Evolutionary conservation across 768 basidiomycete species (phyloP).

Genomic region (Punctularia strigosozonata): DNA sequence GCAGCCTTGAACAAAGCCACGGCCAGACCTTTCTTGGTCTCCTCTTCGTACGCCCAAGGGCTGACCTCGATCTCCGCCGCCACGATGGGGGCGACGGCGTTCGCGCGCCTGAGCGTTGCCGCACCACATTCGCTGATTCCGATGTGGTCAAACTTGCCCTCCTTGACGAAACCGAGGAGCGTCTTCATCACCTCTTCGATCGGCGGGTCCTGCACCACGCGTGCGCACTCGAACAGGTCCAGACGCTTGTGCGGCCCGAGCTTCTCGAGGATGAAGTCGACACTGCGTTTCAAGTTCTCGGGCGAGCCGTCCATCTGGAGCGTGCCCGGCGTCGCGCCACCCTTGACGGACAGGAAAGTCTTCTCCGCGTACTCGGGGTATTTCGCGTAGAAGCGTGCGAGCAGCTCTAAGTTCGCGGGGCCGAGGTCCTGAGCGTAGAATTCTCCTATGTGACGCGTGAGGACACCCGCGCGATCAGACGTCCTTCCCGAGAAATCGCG

Average conservation of each 20-base stretch:
- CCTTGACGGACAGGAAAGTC: constrained; percentile 36
- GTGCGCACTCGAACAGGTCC: constrained; percentile 47
- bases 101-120: constrained; percentile 28
- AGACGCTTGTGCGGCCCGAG: constrained; percentile 41
- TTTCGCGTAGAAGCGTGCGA: constrained; percentile 37
- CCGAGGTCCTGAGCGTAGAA: constrained; percentile 40
- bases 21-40: constrained; percentile 29
- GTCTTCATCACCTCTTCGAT: constrained; percentile 33
- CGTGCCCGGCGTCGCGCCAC: too few species aligned
- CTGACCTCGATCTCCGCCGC: constrained; percentile 61
- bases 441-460: constrained; percentile 30
- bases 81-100: constrained; percentile 38
- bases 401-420: constrained; percentile 34
- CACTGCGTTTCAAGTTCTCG: constrained; percentile 36
- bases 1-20: background rate
- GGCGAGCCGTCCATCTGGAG: too few species aligned
- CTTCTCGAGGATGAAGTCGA: constrained; percentile 29
- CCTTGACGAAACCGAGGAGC: constrained; percentile 34
- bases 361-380: constrained; percentile 32
- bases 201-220: constrained; percentile 28
- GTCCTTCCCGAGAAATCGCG: too few species aligned
- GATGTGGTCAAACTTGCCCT: constrained; percentile 49
- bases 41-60: constrained; percentile 44
- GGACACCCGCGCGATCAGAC: background rate
- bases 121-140: constrained; percentile 45